phyloP scores from a whole-genome alignment of 495 filamentous ascomycete species.

The Oidiodendron maius region DNA sequence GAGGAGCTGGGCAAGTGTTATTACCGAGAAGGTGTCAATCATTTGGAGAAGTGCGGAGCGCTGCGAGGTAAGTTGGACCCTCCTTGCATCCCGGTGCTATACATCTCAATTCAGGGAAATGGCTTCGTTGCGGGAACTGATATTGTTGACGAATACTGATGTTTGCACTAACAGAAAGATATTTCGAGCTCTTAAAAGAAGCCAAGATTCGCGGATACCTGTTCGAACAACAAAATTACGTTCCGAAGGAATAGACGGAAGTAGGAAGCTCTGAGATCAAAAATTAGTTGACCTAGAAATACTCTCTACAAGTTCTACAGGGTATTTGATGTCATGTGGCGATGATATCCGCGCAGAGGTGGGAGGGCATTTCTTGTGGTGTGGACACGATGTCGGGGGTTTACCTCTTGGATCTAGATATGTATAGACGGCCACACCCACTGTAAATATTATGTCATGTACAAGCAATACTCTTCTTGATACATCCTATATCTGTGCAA shows the following conservation, averaged over 20 bases:
- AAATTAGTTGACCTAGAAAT: background rate
- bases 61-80: slow-evolving; percentile 85
- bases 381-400: no score
- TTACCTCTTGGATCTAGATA: no score
- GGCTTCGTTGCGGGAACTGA: no score
- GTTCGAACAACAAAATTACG: slow-evolving; percentile 87
- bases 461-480: no score
- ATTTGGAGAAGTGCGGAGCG: slow-evolving; percentile 91
- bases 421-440: no score
- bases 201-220: slow-evolving; percentile 82
- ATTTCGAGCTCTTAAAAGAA: slow-evolving; percentile 83
- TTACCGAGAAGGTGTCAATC: slow-evolving; percentile 88
- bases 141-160: background rate
- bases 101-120: no score
- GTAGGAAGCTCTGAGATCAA: background rate
- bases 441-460: no score
- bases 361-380: no score
- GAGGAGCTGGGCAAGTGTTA: slow-evolving; percentile 98
- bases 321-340: no score
- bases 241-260: slow-evolving; percentile 35
- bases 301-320: background rate
- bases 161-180: slow-evolving; percentile 59
- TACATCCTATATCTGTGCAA: background rate
- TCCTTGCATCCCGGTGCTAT: no score
- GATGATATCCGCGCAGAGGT: no score